phyloP scores from a whole-genome alignment of 805 yeast species.

The Lachancea dasiensis region DNA sequence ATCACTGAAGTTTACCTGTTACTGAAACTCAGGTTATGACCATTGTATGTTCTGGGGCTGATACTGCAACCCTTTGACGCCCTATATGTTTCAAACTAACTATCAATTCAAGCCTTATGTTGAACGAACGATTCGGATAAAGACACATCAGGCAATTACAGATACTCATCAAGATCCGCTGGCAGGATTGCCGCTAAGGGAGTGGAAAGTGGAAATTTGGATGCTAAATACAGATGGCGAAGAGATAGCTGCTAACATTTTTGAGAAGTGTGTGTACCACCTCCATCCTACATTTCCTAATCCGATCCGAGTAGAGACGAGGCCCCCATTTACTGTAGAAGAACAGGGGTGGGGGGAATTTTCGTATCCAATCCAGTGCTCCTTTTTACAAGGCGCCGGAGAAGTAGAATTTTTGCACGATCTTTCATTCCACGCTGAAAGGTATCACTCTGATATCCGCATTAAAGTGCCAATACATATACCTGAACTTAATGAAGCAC shows the following conservation, averaged over 20 bases:
- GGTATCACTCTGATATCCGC: conserved; percentile 68
- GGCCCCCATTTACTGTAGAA: conserved; percentile 74
- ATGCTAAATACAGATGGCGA: conserved; percentile 72
- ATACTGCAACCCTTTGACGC: neutral
- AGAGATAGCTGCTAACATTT: conserved; percentile 71
- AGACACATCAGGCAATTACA: conserved; percentile 75
- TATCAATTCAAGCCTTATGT: conserved; percentile 32
- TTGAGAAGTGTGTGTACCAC: conserved; percentile 81
- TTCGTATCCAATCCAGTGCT: conserved; percentile 71
- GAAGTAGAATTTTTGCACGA: conserved; percentile 75
- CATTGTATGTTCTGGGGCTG: conserved; percentile 11
- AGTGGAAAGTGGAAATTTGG: conserved; percentile 74
- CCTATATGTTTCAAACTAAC: conserved; percentile 2
- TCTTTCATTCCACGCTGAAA: conserved; percentile 68
- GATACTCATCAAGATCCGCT: conserved; percentile 65
- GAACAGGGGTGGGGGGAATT: conserved; percentile 99
- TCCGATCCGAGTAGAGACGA: conserved; percentile 67
- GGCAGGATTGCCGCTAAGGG: conserved; percentile 82
- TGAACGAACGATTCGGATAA: conserved; percentile 75
- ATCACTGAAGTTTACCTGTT: too few relatives aligned
- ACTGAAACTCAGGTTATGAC: too few relatives aligned
- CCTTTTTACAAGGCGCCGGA: conserved; percentile 72
- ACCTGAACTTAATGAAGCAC: conserved; percentile 56
- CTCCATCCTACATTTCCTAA: conserved; percentile 89
- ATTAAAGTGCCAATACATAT: conserved; percentile 67